A percentile compares a stretch with the other conserved stretches of the same genome.
Conservation (phyloP, 2,329 filamentous ascomycete genomes). For the Daldinia sp. region DNA sequence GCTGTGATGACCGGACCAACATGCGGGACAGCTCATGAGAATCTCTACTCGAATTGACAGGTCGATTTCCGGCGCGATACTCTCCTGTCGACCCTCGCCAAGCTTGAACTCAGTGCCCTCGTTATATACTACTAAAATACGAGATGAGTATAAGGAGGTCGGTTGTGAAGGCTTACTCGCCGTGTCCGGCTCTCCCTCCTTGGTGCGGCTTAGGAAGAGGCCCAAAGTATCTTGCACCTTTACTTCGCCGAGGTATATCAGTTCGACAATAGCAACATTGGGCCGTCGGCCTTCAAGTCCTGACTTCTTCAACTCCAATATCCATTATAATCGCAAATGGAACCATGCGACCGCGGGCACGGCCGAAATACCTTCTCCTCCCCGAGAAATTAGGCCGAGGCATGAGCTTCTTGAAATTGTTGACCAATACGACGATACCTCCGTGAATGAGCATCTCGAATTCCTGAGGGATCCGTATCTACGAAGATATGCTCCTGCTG, state of each 20-base stretch:
- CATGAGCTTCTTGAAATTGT: constrained; percentile 63
- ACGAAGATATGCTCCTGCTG: constrained; percentile 60
- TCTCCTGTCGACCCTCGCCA: constrained; percentile 55
- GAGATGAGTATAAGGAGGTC: constrained; percentile 19
- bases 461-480: constrained; percentile 62
- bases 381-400: constrained; percentile 33
- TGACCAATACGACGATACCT: constrained; percentile 56
- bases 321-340: constrained; percentile 32
- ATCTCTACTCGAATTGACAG: constrained; percentile 65
- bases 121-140: constrained; percentile 22
- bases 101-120: constrained; percentile 30
- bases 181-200: constrained; percentile 6
- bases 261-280: constrained; percentile 38
- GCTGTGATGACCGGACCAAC: constrained; percentile 47
- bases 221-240: not conserved
- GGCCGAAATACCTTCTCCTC: not conserved
- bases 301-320: constrained; percentile 38
- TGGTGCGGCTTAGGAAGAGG: constrained; percentile 8
- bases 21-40: constrained; percentile 66
- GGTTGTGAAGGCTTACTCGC: constrained; percentile 13
- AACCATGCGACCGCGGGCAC: constrained; percentile 35
- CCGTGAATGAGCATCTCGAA: constrained; percentile 62
- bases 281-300: constrained; percentile 28
- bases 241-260: constrained; percentile 28
- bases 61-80: constrained; percentile 66